Base-by-base conservation (phyloP, 1,139 yeast genomes). In the Tardiomyces digboiensis region DNA sequence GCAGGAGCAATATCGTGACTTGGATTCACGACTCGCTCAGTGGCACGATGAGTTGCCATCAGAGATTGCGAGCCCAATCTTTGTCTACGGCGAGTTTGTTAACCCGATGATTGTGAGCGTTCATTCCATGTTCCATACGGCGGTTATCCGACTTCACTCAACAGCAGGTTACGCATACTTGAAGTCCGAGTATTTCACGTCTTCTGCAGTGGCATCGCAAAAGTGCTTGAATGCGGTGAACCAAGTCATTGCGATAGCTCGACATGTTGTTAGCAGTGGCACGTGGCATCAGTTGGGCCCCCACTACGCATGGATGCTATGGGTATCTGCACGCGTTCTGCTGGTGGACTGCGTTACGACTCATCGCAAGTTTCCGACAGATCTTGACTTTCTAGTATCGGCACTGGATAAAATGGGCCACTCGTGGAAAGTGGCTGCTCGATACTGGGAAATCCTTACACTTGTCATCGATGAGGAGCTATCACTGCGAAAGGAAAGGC, bases 251-350 rank as follows among this genome's bases (percentile, higher is more conserved):
- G 41, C 45, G 4, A 50, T 60, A 37, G 61, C 59, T 2, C 40
- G 46, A 8, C 49, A 51, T 12, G 48, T 59, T 10, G 52, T 50
- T 19, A 47, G 52, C 29, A 49, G 52, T 20, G 46, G 46, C 2
- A 49, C 54, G 4, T 55, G 58, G 47, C 57, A 56, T 21, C 49
- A 49, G 20, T 46, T 62, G 22, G 68, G 70, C 1, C 67, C 68
- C 4, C 61, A 59, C 38, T 65, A 61, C 45, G 65, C 67, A 0
- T 64, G 65, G 49, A 56, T 52, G 36, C 50, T 64, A 13, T 65
- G 69, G 68, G 64, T 65, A 14, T 57, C 62, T 37, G 58, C 67
- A 1, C 50, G 69, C 44, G 54, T 65, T n/a, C 43, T 65, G 22
- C 55, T 65, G 38, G 67, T 63, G n/a, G 64, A 64, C 47, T 57